phyloP scores from a whole-genome alignment of 2,329 filamentous ascomycete species.

The Colletotrichum scovillei region DNA sequence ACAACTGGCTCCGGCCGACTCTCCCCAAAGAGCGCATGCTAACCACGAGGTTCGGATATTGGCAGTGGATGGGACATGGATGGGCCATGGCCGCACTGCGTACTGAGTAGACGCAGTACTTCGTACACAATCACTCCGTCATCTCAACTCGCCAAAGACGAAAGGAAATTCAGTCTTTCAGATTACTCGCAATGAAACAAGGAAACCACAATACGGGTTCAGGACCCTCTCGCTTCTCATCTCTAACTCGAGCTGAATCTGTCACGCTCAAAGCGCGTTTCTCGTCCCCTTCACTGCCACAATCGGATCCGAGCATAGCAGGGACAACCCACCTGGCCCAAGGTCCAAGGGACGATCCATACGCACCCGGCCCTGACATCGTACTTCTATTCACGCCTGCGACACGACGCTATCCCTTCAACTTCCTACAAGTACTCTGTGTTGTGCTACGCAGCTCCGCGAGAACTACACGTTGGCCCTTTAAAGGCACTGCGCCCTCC shows the following conservation, averaged over 20 bases:
- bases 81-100: conserved; percentile 3
- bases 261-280: conserved; percentile 2
- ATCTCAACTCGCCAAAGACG: neutral
- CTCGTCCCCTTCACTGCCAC: conserved; percentile 10
- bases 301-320: conserved; percentile 1
- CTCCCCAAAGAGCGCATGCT: conserved; percentile 14
- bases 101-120: neutral
- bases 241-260: conserved; percentile 31
- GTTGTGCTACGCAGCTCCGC: neutral
- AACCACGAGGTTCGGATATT: conserved; percentile 27
- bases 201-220: conserved; percentile 11
- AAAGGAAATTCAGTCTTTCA: neutral
- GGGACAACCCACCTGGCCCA: conserved; percentile 4
- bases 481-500: neutral
- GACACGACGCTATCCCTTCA: neutral
- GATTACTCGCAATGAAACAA: conserved; percentile 17
- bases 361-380: neutral
- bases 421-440: neutral
- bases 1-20: conserved; percentile 12
- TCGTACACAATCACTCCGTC: neutral
- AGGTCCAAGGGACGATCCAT: neutral
- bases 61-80: conserved; percentile 23
- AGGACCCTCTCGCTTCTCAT: conserved; percentile 14
- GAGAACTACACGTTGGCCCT: neutral
- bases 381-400: neutral